phyloP scores from a whole-genome alignment of 768 basidiomycete species.

The Scleroderma citrinum region DNA sequence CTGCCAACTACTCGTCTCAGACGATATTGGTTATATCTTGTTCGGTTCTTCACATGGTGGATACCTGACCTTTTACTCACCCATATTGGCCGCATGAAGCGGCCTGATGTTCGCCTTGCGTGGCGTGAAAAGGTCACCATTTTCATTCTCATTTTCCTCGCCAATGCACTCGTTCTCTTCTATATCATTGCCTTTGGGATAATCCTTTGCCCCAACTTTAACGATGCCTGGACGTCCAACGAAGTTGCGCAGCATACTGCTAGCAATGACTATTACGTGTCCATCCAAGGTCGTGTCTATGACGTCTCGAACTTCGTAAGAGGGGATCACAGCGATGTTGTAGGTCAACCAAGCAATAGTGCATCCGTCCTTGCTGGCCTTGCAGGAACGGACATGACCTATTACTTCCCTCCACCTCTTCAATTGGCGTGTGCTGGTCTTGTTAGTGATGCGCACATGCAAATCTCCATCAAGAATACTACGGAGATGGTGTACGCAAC shows the following conservation, averaged over 20 bases:
- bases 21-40: conserved; percentile 53
- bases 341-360: conserved; percentile 44
- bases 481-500: conserved; percentile 32
- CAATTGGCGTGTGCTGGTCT: conserved; percentile 53
- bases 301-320: conserved; percentile 54
- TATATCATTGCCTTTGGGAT: conserved; percentile 61
- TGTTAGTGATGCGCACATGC: conserved; percentile 40
- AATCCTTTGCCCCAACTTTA: conserved; percentile 55
- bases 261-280: conserved; percentile 54
- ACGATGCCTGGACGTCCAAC: conserved; percentile 49
- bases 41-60: conserved; percentile 49
- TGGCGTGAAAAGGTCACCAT: conserved; percentile 70
- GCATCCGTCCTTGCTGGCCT: conserved; percentile 43
- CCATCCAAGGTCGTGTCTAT: conserved; percentile 56
- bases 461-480: conserved; percentile 43
- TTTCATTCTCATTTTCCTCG: conserved; percentile 48
- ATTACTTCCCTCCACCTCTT: conserved; percentile 60
- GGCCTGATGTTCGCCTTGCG: conserved; percentile 59
- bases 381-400: conserved; percentile 57
- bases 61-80: conserved; percentile 48
- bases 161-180: conserved; percentile 54
- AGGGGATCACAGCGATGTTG: conserved; percentile 58
- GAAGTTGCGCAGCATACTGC: conserved; percentile 50
- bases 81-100: conserved; percentile 56
- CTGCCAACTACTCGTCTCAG: conserved; percentile 50